phyloP scores from a whole-genome alignment of 1,139 yeast genomes.

The Pichia sp. region DNA sequence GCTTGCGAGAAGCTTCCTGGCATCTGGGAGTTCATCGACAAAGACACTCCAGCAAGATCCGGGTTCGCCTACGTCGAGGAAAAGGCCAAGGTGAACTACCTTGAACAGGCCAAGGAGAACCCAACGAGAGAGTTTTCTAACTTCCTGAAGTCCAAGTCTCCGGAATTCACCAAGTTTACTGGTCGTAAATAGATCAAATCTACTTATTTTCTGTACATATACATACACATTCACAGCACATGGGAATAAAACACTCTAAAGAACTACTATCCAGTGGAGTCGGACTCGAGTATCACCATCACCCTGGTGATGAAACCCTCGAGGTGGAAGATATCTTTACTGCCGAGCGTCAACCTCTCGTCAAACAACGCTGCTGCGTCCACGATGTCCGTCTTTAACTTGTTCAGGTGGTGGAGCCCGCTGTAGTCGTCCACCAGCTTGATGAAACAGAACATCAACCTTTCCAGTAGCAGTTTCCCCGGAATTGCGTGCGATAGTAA shows the following conservation, averaged over 20 bases:
- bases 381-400: slow-evolving; percentile 50
- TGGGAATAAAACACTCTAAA: neutral
- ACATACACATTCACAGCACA: neutral
- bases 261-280: slow-evolving; percentile 9
- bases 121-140: slow-evolving; percentile 56
- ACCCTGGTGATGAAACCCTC: slow-evolving; percentile 90
- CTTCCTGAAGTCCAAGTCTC: slow-evolving; percentile 32
- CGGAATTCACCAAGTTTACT: slow-evolving; percentile 33
- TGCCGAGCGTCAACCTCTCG: slow-evolving; percentile 81
- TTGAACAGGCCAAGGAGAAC: slow-evolving; percentile 48
- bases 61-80: slow-evolving; percentile 54
- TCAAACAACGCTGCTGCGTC: slow-evolving; percentile 72
- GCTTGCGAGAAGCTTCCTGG: slow-evolving; percentile 95
- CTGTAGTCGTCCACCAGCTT: slow-evolving; percentile 34
- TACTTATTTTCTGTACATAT: slow-evolving; percentile 2
- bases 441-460: slow-evolving; percentile 57
- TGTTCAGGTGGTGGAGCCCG: slow-evolving; percentile 12
- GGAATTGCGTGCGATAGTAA: slow-evolving; percentile 91
- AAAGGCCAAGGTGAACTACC: slow-evolving; percentile 47
- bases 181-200: slow-evolving; percentile 25
- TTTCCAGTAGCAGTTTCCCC: slow-evolving; percentile 69
- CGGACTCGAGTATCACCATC: slow-evolving; percentile 59
- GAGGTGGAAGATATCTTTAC: slow-evolving; percentile 84
- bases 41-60: slow-evolving; percentile 62
- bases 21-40: slow-evolving; percentile 75